Percentiles rank a stretch among this genome's conserved stretches.
These are phyloP conservation scores for Glaciozyma martinii DNA, from an alignment of 768 basidiomycete species.

Conservation along the genomic window DNA sequence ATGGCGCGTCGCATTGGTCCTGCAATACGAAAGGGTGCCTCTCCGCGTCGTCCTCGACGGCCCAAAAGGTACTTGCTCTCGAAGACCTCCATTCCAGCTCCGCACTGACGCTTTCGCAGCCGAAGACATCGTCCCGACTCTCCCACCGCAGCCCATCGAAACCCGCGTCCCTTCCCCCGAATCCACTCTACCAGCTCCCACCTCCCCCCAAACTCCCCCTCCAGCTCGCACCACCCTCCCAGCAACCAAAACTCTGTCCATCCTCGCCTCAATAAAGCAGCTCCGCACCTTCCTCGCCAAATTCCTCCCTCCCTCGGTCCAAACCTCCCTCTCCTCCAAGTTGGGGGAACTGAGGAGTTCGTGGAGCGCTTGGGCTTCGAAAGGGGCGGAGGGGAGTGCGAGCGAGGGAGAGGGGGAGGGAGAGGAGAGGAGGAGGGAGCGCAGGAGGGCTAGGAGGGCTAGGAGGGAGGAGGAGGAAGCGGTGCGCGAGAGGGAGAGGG, in stretches of 20 bases:
- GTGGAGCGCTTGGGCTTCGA: neutral
- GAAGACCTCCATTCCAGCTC: neutral
- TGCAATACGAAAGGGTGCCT: slow-evolving; percentile 26
- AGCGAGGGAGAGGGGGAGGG: neutral
- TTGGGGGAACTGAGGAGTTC: neutral
- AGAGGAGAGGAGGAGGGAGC: neutral
- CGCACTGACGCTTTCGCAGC: accelerated
- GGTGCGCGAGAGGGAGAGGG: neutral
- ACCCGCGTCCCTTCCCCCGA: slow-evolving; percentile 4
- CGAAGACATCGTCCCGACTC: neutral
- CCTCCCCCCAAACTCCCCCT: neutral
- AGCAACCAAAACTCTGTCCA: slow-evolving; percentile 3
- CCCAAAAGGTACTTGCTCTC: no score
- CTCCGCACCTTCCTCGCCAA: slow-evolving; percentile 9
- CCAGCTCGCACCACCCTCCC: neutral
- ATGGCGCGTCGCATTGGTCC: slow-evolving; percentile 10
- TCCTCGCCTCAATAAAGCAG: slow-evolving; percentile 13
- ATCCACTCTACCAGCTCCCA: neutral
- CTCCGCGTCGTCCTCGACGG: slow-evolving; percentile 20
- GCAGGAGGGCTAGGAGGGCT: neutral
- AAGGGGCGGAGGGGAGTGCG: neutral
- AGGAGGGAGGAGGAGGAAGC: neutral
- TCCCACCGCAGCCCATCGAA: no score
- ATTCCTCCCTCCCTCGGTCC: slow-evolving; percentile 6
- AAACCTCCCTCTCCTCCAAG: neutral